Base-by-base conservation (phyloP, 768 basidiomycete genomes). In the Agrocybe chaxingu region DNA sequence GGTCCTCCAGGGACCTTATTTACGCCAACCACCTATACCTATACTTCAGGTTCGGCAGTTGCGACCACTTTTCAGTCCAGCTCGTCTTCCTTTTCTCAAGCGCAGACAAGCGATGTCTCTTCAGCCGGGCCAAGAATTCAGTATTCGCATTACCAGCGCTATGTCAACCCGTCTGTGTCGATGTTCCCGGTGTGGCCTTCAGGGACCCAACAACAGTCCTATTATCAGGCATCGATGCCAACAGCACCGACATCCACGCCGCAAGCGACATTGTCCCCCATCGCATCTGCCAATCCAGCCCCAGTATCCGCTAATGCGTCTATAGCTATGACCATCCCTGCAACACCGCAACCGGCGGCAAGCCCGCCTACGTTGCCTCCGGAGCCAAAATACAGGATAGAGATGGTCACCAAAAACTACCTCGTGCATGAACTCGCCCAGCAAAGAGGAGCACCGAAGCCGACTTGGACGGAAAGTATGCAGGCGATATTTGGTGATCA, bases 401-500 rank as follows among this genome's bases (percentile, higher is more conserved):
- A 84, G 59, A 80, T 71, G 8, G 76, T 82, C 1, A 67, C 78
- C 5, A 87, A 80, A 60, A 89, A 85, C 59, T 91, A 90, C 57
- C 66, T 92, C 3, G 67, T 91, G 2, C 85, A 90, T 59, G 86
- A 89, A 56, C 55, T 74, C 2, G 71, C 68, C 2, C 81, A 86
- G 53, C 62, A 66, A 1, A 67, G 74, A 18, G 70, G 70, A 4
- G 65, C 67, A 0, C 65, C 71, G 0, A 81, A 81, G 51, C 85
- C 87, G 0, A 61, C 66, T 0, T 87, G 89, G 87, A 73, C 69
- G 42, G 80, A 86, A 30, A 91, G 87, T 8, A 89, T 94, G 85
- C 60, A 75, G 6, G 84, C 90, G 1, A 76, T 96, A 71, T 92
- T 98, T 58, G 93, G 95, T 1, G 75, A 87, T 45, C 87, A 95